These are phyloP conservation scores for Pestalotiopsis sp. DNA, from an alignment of 2,329 filamentous ascomycete species.

Conservation along the genomic window DNA sequence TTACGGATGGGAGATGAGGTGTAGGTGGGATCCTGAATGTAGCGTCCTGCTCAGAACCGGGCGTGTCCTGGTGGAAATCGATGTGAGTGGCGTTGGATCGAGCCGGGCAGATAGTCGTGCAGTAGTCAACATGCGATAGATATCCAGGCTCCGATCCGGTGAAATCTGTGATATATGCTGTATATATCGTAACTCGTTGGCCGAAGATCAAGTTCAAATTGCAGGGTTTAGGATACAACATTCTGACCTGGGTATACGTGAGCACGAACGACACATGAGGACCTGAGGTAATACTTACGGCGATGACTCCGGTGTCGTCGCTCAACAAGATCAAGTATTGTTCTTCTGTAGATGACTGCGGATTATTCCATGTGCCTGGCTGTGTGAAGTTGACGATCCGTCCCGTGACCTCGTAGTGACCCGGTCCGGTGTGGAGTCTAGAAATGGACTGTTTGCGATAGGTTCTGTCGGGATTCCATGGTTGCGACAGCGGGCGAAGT, in stretches of 20 bases:
- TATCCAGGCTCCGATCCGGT: conserved; percentile 33
- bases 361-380: conserved; percentile 41
- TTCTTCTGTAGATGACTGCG: conserved; percentile 45
- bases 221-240: conserved; percentile 48
- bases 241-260: conserved; percentile 42
- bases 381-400: conserved; percentile 59
- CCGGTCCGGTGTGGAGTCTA: conserved; percentile 50
- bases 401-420: conserved; percentile 53
- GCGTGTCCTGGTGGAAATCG: conserved; percentile 50
- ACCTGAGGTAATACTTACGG: conserved; percentile 36
- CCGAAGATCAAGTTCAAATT: conserved; percentile 50
- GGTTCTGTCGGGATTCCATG: conserved; percentile 43
- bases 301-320: conserved; percentile 57
- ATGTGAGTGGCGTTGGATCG: conserved; percentile 56
- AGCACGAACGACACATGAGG: background rate
- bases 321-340: conserved; percentile 57
- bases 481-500: conserved; percentile 37
- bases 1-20: conserved; percentile 29
- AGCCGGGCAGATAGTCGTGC: conserved; percentile 61
- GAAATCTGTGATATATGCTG: conserved; percentile 54
- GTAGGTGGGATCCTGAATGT: conserved; percentile 50
- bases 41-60: conserved; percentile 37
- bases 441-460: conserved; percentile 52
- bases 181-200: conserved; percentile 58
- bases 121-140: conserved; percentile 46